Percentiles rank a stretch among this genome's conserved stretches.
These are phyloP conservation scores for Aspergillus pseudoterreus DNA, from an alignment of 2,329 filamentous ascomycete genomes.

Conservation along the genomic window DNA sequence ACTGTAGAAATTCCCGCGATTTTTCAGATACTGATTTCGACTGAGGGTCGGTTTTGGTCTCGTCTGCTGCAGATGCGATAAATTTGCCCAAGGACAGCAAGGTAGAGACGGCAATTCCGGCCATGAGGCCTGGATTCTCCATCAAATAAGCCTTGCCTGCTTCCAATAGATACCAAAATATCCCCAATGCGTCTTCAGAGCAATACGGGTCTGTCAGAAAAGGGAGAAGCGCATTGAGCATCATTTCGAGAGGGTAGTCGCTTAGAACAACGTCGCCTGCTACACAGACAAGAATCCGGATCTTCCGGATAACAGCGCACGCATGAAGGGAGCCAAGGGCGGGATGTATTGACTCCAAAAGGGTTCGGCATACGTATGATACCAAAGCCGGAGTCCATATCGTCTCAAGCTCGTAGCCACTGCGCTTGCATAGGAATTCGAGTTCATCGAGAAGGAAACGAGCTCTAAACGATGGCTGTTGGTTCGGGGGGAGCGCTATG, in stretches of 20 bases:
- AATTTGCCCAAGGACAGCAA: conserved; percentile 76
- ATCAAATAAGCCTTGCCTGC: conserved; percentile 63
- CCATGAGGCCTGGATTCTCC: conserved; percentile 68
- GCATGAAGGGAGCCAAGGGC: conserved; percentile 83
- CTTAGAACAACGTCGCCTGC: conserved; percentile 68
- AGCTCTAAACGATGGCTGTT: conserved; percentile 82
- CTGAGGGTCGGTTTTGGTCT: conserved; percentile 80
- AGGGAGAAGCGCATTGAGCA: conserved; percentile 72
- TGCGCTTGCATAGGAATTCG: conserved; percentile 70
- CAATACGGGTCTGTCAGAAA: conserved; percentile 82
- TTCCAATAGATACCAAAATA: conserved; percentile 77
- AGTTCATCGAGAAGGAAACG: conserved; percentile 74
- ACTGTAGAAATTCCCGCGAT: conserved; percentile 70
- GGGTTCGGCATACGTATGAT: conserved; percentile 67
- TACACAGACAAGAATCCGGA: conserved; percentile 75
- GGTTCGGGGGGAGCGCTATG: conserved; percentile 65
- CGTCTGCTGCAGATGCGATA: conserved; percentile 68
- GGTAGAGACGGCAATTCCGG: conserved; percentile 74
- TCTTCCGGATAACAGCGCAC: conserved; percentile 79
- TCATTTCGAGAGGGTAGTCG: conserved; percentile 85
- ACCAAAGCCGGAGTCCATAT: conserved; percentile 77
- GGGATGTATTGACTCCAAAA: conserved; percentile 77
- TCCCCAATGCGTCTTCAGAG: conserved; percentile 82
- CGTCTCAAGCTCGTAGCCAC: conserved; percentile 58
- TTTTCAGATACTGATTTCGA: conserved; percentile 73